Base-by-base conservation (phyloP, 345 rosid genomes). In the Firmiana major region DNA sequence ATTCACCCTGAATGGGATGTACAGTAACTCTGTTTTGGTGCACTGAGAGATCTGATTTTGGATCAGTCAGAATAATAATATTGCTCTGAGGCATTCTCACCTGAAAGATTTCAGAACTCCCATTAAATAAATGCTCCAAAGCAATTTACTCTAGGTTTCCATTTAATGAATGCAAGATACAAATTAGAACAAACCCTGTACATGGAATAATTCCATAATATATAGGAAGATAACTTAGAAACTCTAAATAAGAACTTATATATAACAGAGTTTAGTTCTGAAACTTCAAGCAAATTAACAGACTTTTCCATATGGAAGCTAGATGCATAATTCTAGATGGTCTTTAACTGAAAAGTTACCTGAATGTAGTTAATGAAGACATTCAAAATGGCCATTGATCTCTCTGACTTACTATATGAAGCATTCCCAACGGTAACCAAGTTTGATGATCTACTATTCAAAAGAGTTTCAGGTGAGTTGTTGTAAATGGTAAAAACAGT, bases 11-110 rank as follows among this genome's bases (percentile, higher is more conserved):
- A 81, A 93, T 77, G 48, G 97, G 94, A 88, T 88, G 82, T 63
- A 92, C 48, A 42, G 87, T 81, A 77, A 93, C 93, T 22, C 87
- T 79, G 48, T 84, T 82, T 79, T 81, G 83, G 71, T 70, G 82
- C 69, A 93, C 36, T 9, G 90, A 82, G 67, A 96, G 87, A 76
- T 87, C 87, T 65, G 99, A 96, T 65, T 88, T 86, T 69, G 97
- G 97, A 92, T 96, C 97, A 31, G 98, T 88, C 48, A 93, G 88
- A 83, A 96, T 85, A 69, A 92, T 79, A 53, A 92, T 86, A 45
- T 86, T 84, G 79, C 97, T 92, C 78, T 63, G 78, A 7, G 97
- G 94, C 99, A 93, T 93, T 73, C 83, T 81, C 89, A 88, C 89
- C 98, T 92, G 89, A 73, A 82, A 76, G 46, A 60, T 73, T 8